Percentiles rank a stretch among this genome's conserved stretches.
These are phyloP conservation scores for Chromera velia DNA, from an alignment of 73 alveolate species.

Conservation along the genomic window DNA sequence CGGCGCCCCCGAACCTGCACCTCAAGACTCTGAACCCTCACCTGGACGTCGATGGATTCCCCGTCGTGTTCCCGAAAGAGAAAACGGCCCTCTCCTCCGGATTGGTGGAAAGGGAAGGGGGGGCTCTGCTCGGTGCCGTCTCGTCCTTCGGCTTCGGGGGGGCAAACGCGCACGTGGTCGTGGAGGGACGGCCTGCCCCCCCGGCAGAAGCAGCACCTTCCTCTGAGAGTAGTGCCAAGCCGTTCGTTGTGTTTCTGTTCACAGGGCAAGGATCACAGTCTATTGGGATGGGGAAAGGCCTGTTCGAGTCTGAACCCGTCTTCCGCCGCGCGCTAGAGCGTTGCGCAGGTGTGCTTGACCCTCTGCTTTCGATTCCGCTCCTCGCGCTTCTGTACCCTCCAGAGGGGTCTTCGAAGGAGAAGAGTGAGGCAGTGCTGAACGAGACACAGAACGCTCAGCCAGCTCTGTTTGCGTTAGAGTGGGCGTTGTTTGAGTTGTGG, in stretches of 20 bases:
- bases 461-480: conserved; percentile 25
- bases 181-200: no score
- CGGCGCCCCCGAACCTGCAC: conserved; percentile 32
- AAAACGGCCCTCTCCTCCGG: background rate
- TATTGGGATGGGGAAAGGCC: conserved; percentile 30
- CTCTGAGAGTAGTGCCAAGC: no score
- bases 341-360: conserved; percentile 35
- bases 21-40: conserved; percentile 23
- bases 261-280: conserved; percentile 42
- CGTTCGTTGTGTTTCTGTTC: conserved; percentile 26
- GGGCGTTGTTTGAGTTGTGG: conserved; percentile 39
- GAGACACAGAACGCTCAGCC: conserved; percentile 40
- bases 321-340: conserved; percentile 29
- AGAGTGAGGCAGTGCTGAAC: no score
- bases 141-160: conserved; percentile 45
- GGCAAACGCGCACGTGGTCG: conserved; percentile 41
- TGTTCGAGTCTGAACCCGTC: conserved; percentile 24
- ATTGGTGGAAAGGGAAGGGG: conserved; percentile 18
- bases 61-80: conserved; percentile 17
- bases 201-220: no score
- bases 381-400: conserved; percentile 28
- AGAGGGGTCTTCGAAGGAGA: background rate
- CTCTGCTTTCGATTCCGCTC: conserved; percentile 24
- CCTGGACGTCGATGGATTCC: conserved; percentile 43
- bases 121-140: conserved; percentile 27